phyloP scores from a whole-genome alignment of 495 filamentous ascomycete genomes.

The Monascus purpureus region DNA sequence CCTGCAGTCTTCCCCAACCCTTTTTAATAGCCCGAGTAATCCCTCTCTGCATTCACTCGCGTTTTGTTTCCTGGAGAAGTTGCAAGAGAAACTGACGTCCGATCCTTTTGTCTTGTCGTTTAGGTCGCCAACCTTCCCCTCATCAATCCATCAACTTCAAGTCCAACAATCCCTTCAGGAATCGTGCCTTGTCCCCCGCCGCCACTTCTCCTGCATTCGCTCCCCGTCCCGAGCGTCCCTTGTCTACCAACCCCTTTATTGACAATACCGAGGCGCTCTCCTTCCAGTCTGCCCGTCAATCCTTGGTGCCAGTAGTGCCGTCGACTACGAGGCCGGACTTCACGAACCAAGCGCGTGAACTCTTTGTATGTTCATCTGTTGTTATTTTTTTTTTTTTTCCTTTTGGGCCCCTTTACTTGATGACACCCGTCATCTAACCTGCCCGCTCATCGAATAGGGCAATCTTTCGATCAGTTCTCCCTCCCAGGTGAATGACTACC shows the following conservation, averaged over 20 bases:
- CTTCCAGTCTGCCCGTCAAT: slow-evolving; percentile 23
- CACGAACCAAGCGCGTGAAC: slow-evolving; percentile 56
- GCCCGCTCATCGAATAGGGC: slow-evolving; percentile 15
- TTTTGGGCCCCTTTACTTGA: not conserved
- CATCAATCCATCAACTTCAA: slow-evolving; percentile 49
- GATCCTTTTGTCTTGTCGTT: too few relatives aligned
- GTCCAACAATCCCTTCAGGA: slow-evolving; percentile 98
- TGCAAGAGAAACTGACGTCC: too few relatives aligned
- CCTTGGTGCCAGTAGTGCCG: slow-evolving; percentile 15
- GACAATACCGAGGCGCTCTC: slow-evolving; percentile 48
- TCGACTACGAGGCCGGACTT: slow-evolving; percentile 37
- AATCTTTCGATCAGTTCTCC: slow-evolving; percentile 27
- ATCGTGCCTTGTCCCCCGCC: slow-evolving; percentile 67
- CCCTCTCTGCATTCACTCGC: too few relatives aligned
- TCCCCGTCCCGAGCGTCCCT: slow-evolving; percentile 46
- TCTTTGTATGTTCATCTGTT: slow-evolving; percentile 60
- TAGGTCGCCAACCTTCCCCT: slow-evolving; percentile 24
- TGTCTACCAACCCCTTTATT: slow-evolving; percentile 86
- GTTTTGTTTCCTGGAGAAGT: too few relatives aligned
- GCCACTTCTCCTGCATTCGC: slow-evolving; percentile 26
- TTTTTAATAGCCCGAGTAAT: too few relatives aligned
- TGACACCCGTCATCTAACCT: slow-evolving; percentile 3
- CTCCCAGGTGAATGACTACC: slow-evolving; percentile 25
- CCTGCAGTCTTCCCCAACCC: too few relatives aligned
- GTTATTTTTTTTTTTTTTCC: too few relatives aligned